Percentiles rank a stretch among this genome's conserved stretches.
These are phyloP conservation scores for Candida fluviatilis DNA, from an alignment of 805 yeast species.

Conservation along the genomic window DNA sequence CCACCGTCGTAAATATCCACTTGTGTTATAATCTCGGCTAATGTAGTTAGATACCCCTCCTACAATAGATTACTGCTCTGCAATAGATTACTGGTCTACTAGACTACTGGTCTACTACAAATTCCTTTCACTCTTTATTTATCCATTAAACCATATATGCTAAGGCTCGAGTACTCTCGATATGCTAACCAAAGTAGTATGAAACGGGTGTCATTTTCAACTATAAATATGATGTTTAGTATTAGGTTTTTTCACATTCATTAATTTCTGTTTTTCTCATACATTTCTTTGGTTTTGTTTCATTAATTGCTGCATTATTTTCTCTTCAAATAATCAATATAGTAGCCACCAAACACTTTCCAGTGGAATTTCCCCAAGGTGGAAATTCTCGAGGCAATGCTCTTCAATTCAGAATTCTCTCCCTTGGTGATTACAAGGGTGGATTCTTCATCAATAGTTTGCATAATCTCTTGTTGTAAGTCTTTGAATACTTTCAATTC, in stretches of 20 bases:
- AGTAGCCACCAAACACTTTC: conserved; percentile 76
- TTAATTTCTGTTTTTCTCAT: not conserved
- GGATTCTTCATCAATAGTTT: conserved; percentile 4
- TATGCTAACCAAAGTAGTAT: not conserved
- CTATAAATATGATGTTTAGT: too few species aligned
- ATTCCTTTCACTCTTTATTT: too few species aligned
- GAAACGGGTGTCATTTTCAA: too few species aligned
- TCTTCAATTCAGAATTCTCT: conserved; percentile 44
- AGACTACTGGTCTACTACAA: too few species aligned
- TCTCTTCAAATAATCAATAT: conserved; percentile 34
- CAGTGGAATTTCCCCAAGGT: conserved; percentile 74
- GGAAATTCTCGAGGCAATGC: conserved; percentile 55
- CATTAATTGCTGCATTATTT: conserved; percentile 1
- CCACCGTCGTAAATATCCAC: too few species aligned
- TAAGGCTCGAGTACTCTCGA: conserved; percentile 3
- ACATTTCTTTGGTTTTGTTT: not conserved
- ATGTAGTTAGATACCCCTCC: too few species aligned
- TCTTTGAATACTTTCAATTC: conserved; percentile 62
- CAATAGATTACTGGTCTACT: too few species aligned
- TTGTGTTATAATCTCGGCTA: too few species aligned
- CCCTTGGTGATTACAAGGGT: conserved; percentile 23
- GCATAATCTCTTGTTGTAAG: conserved; percentile 21
- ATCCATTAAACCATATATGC: conserved; percentile 6
- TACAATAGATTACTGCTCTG: too few species aligned
- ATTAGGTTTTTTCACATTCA: not conserved